Percentiles rank a stretch among this genome's conserved stretches.
Evolutionary conservation across 768 basidiomycete genomes (phyloP).

Genomic region (Boletus speciosus): DNA sequence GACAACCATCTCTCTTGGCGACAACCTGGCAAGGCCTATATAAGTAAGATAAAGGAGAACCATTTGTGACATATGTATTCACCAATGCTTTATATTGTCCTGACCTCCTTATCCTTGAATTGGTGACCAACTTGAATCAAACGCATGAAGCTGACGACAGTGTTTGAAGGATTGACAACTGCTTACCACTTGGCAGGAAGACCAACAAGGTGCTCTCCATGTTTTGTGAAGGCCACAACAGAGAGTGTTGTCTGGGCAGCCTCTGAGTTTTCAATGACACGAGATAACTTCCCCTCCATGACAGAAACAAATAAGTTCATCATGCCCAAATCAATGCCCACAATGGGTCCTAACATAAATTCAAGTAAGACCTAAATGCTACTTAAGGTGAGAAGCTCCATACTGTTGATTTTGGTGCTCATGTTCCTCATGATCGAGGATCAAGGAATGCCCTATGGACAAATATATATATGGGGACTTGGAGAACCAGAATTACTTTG

Average conservation of each 20-base stretch:
- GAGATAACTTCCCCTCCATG: slow-evolving; percentile 93
- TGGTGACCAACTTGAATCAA: slow-evolving; percentile 77
- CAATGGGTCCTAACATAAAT: slow-evolving; percentile 62
- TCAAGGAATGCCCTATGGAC: no score
- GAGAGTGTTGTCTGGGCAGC: slow-evolving; percentile 98
- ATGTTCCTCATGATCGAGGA: slow-evolving; percentile 56
- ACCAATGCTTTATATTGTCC: slow-evolving; percentile 86
- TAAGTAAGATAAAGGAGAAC: not conserved
- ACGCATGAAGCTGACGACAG: slow-evolving; percentile 92
- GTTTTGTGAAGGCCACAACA: slow-evolving; percentile 97
- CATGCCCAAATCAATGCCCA: slow-evolving; percentile 96
- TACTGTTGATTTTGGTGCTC: slow-evolving; percentile 92
- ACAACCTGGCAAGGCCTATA: slow-evolving; percentile 80
- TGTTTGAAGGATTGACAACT: slow-evolving; percentile 92
- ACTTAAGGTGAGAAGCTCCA: slow-evolving; percentile 17
- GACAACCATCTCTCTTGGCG: slow-evolving; percentile 65
- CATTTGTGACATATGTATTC: slow-evolving; percentile 11
- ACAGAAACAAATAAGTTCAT: slow-evolving; percentile 89
- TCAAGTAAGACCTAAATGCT: not conserved
- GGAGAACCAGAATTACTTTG: no score
- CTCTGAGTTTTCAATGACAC: slow-evolving; percentile 96
- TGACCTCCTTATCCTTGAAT: slow-evolving; percentile 91
- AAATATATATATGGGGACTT: no score
- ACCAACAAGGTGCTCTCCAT: slow-evolving; percentile 94
- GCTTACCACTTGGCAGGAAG: slow-evolving; percentile 97